Conservation (phyloP, 2,329 filamentous ascomycete species). For the Orbilia oligospora region DNA sequence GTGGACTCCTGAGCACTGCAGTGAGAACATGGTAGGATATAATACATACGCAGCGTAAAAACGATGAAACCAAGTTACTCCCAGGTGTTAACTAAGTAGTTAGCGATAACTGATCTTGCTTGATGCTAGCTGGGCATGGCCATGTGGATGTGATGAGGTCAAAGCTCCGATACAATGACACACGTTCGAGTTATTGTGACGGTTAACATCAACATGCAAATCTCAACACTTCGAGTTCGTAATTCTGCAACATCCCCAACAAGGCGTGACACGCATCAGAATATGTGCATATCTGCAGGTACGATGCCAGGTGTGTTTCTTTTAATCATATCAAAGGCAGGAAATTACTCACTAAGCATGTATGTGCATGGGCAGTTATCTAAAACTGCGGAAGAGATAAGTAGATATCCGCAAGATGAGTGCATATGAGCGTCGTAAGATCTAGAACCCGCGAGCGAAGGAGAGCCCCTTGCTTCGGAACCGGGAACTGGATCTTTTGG, state of each 20-base stretch:
- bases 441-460: not conserved
- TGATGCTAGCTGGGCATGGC: too few species aligned
- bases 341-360: too few species aligned
- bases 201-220: not conserved
- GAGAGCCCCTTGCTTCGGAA: not conserved
- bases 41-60: not conserved
- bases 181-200: not conserved
- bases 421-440: not conserved
- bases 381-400: not conserved
- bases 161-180: slow-evolving; percentile 19
- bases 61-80: slow-evolving; percentile 5
- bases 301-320: not conserved
- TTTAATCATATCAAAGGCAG: not conserved
- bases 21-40: slow-evolving; percentile 1
- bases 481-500: not conserved
- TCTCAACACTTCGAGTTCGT: slow-evolving; percentile 27
- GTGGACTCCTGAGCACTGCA: slow-evolving; percentile 30
- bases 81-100: too few species aligned
- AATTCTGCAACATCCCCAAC: slow-evolving; percentile 32
- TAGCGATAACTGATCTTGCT: not conserved
- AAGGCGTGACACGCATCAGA: slow-evolving; percentile 18
- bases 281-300: not conserved
- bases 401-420: not conserved
- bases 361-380: too few species aligned
- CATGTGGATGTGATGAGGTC: slow-evolving; percentile 6